Conservation (phyloP, 176 grass and related monocot genomes). For the Musa schizocarpa region DNA sequence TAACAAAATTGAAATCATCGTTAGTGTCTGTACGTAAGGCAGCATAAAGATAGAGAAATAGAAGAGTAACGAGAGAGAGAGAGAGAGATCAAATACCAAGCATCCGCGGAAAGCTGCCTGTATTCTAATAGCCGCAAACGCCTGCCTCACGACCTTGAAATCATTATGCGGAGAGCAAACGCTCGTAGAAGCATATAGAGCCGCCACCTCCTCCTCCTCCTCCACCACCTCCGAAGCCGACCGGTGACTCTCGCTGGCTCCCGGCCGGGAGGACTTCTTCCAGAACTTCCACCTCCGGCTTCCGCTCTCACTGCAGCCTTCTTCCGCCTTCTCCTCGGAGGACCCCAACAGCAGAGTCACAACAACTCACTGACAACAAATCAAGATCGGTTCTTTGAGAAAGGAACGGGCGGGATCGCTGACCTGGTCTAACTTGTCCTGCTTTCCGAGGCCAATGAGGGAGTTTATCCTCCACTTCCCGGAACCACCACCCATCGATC, state of each 20-base stretch:
- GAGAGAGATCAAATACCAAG: constrained; percentile 25
- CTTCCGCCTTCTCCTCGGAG: constrained; percentile 11
- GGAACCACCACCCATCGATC: no score
- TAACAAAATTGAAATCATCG: not conserved
- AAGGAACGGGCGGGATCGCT: not conserved
- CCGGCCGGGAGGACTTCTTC: constrained; percentile 46
- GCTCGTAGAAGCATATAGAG: constrained; percentile 42
- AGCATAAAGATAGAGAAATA: not conserved
- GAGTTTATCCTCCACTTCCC: no score
- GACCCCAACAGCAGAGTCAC: not conserved
- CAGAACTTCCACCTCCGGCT: constrained; percentile 72
- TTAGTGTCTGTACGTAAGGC: not conserved
- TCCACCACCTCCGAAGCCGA: constrained; percentile 34
- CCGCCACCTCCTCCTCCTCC: no score
- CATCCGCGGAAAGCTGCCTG: constrained; percentile 77
- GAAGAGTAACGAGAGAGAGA: not conserved
- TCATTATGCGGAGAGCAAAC: constrained; percentile 54
- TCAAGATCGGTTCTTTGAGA: not conserved
- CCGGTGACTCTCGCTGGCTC: constrained; percentile 8
- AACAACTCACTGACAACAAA: not conserved
- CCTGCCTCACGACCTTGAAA: constrained; percentile 52
- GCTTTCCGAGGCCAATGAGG: no score
- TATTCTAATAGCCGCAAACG: constrained; percentile 67
- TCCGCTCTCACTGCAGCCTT: constrained; percentile 5
- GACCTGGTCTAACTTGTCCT: no score